Percentiles rank a stretch among this genome's conserved stretches.
phyloP scores from a whole-genome alignment of 768 basidiomycete genomes.

The Collybiopsis luxurians region DNA sequence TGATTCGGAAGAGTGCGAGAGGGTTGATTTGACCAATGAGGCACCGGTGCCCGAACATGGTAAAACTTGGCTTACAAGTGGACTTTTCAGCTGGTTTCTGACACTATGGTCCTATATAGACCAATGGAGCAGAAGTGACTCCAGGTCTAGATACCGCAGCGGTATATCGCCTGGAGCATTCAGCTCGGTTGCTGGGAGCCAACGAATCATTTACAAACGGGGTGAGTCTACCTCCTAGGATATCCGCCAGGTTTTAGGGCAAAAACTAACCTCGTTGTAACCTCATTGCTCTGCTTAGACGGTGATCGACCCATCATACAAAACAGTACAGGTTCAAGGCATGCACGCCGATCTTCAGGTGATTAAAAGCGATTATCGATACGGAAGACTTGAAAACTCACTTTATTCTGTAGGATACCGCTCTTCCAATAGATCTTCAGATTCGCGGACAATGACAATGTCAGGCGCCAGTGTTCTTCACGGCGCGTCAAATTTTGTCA shows the following conservation, averaged over 20 bases:
- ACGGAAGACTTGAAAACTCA: no score
- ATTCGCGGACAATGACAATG: background rate
- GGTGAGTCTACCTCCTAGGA: background rate
- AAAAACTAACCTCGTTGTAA: background rate
- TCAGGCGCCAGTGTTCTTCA: background rate
- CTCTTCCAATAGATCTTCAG: no score
- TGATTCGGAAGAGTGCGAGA: background rate
- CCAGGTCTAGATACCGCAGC: background rate
- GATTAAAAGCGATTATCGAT: background rate
- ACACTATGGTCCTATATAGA: background rate
- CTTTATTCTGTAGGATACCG: no score
- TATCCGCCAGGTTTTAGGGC: background rate
- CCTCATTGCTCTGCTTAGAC: background rate
- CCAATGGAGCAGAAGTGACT: no score
- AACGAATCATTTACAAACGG: background rate
- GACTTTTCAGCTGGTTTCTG: background rate
- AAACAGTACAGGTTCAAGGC: background rate
- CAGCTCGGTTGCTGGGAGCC: background rate
- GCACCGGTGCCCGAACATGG: background rate
- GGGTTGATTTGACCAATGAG: background rate
- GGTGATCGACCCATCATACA: background rate
- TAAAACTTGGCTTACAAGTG: no score
- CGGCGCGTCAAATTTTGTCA: conserved; percentile 1
- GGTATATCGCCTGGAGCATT: background rate
- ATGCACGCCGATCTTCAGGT: background rate